A percentile compares a stretch with the other conserved stretches of the same genome.
Evolutionary conservation across 257 asterid genomes (phyloP).

Genomic region (Solanum piurae): DNA sequence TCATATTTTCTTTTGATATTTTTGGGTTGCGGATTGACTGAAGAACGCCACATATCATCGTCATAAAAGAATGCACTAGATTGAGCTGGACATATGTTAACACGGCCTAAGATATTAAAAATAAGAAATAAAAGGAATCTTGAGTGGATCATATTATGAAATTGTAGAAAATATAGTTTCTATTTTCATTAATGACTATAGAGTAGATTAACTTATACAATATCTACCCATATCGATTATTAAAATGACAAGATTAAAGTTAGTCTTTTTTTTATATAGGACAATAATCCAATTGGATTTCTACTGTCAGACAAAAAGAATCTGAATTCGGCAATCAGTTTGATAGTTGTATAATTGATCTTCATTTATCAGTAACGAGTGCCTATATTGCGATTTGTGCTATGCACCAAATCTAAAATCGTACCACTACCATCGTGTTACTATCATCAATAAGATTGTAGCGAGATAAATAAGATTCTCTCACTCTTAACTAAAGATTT

Average conservation of each 20-base stretch:
- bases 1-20: background rate
- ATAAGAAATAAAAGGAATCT: background rate
- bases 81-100: background rate
- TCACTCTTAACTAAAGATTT: too few species aligned
- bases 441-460: too few species aligned
- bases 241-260: background rate
- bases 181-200: background rate
- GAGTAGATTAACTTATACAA: background rate
- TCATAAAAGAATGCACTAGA: background rate
- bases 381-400: background rate
- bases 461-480: too few species aligned
- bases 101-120: background rate
- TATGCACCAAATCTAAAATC: too few species aligned
- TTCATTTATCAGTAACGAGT: background rate
- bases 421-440: background rate
- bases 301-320: background rate
- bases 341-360: background rate
- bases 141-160: background rate
- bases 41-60: background rate
- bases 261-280: background rate
- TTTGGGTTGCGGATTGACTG: background rate
- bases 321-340: background rate
- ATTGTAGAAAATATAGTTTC: background rate
- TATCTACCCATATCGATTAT: background rate
- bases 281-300: background rate